Base-by-base conservation (phyloP, 202 grass and related monocot genomes). In the Eragrostis tef region DNA sequence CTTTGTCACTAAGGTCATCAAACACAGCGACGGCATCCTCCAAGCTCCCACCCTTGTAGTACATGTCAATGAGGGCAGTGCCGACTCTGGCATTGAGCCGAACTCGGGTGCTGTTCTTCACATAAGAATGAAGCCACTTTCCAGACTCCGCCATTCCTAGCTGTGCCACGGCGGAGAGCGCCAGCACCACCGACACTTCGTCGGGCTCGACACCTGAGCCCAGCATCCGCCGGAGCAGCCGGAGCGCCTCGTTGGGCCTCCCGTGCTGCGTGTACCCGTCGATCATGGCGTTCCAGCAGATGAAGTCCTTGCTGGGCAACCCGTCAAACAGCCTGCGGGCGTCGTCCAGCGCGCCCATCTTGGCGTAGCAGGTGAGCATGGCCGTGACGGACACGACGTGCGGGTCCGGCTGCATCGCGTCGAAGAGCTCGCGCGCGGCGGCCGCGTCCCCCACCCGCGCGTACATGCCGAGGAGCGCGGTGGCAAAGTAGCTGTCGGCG, bases 271-370 rank as follows among this genome's bases (percentile, higher is more conserved):
- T 84, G 78, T 98, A 98, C 16, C 94, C 94, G 70, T 98, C 94
- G 45, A 98, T 94, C 90, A 98, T 98, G 1, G 90, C 88, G 64
- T 94, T 98, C 94, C 94, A 98, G 43, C 94, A 98, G 45, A 98
- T 67, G 70, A 71, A 89, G 75, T 98, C 94, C 87, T 67, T 92
- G 2, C 41, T 21, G 29, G 79, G 67, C 84, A 81, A 77, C 22
- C 47, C 75, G 65, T 98, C 94, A 71, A 98, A 93, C 82, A 98
- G 71, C 2, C 66, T 54, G 53, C 90, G 88, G 7, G 94, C 92
- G 50, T 89, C 66, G 13, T 83, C 75, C 10, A 97, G 73, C 21
- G 82, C 82, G 0, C 94, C 94, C 74, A 84, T 82, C 80, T 89
- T 91, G 6, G 86, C 84, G 80, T 94, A 98, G 87, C 92, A 91